phyloP scores from a whole-genome alignment of 257 asterid genomes.

The Salvia rosmarinus region DNA sequence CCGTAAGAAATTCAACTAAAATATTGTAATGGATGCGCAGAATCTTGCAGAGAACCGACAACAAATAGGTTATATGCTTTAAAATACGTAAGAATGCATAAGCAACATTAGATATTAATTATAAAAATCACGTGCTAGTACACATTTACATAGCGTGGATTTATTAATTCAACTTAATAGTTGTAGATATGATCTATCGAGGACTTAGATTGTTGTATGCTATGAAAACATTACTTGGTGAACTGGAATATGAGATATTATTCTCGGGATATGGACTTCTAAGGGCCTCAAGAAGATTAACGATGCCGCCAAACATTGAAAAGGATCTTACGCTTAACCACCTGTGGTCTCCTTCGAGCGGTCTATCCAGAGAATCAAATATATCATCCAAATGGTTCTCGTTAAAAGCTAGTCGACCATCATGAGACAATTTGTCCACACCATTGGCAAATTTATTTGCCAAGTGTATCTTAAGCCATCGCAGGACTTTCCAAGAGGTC shows the following conservation, averaged over 20 bases:
- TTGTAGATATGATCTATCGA: too few species aligned
- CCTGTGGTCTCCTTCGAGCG: constrained; percentile 89
- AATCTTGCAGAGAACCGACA: not conserved
- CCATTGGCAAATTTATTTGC: constrained; percentile 91
- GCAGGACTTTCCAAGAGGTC: constrained; percentile 77
- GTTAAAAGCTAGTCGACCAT: constrained; percentile 70
- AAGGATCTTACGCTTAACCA: constrained; percentile 98
- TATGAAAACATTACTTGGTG: constrained; percentile 76
- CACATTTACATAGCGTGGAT: not conserved
- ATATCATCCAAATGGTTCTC: constrained; percentile 86
- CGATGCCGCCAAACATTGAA: constrained; percentile 82
- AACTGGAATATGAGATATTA: constrained; percentile 78
- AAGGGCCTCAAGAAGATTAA: constrained; percentile 78
- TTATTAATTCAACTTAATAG: too few species aligned
- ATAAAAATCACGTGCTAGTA: not conserved
- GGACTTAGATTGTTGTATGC: too few species aligned
- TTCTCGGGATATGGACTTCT: constrained; percentile 74
- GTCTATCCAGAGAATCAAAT: constrained; percentile 94
- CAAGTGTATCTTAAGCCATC: constrained; percentile 85
- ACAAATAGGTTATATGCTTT: too few species aligned
- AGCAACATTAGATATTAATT: constrained; percentile 13
- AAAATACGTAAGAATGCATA: too few species aligned
- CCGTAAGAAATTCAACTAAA: not conserved
- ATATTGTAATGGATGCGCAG: not conserved
- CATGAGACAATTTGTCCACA: constrained; percentile 82